These are phyloP conservation scores for Heliamphora exappendiculata DNA, from an alignment of 148 eudicot species.

Conservation along the genomic window DNA sequence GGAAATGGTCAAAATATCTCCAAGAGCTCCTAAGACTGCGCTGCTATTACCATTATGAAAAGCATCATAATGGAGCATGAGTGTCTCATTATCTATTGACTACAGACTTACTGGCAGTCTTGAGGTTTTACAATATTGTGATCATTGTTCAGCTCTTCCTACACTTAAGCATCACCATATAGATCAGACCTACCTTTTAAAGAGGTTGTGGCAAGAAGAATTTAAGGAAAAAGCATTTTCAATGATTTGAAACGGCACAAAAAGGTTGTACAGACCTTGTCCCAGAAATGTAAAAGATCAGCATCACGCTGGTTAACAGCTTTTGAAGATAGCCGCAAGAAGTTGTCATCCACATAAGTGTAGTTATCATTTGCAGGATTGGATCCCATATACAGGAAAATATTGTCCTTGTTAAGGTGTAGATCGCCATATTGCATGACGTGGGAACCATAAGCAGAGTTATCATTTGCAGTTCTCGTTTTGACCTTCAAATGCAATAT, in stretches of 20 bases:
- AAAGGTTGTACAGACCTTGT: conserved; percentile 51
- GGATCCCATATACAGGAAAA: conserved; percentile 70
- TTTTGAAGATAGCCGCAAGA: conserved; percentile 38
- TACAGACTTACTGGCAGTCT: background rate
- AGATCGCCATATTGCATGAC: conserved; percentile 93
- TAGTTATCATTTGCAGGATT: conserved; percentile 86
- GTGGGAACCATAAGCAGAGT: conserved; percentile 74
- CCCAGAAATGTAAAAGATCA: conserved; percentile 93
- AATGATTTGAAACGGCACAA: background rate
- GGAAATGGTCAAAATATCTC: background rate
- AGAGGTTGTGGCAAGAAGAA: background rate
- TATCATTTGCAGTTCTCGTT: conserved; percentile 57
- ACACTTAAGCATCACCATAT: background rate
- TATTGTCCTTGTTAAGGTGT: conserved; percentile 45
- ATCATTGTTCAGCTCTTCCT: background rate
- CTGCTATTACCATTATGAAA: background rate
- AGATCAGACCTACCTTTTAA: background rate
- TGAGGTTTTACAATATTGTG: background rate
- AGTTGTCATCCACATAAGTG: conserved; percentile 51
- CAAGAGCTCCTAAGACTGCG: background rate
- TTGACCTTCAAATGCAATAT: conserved; percentile 53
- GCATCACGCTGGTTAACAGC: conserved; percentile 98
- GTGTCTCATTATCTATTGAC: background rate
- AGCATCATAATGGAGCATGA: background rate
- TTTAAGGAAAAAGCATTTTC: background rate